Evolutionary conservation across 805 yeast genomes (phyloP).

Genomic region (Wickerhamiella azymoides): DNA sequence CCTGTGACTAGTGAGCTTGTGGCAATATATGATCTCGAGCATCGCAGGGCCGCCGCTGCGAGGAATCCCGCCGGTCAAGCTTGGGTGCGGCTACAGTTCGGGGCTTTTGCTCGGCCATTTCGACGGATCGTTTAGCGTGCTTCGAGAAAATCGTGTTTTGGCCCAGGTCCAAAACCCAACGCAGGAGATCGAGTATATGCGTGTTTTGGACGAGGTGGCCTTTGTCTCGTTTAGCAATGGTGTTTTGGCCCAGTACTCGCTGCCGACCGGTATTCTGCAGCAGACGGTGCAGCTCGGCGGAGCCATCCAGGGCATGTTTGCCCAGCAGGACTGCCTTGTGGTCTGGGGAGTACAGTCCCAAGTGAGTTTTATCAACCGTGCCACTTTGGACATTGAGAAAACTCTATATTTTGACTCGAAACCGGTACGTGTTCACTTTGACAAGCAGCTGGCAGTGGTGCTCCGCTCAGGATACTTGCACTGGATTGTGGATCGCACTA

Average conservation of each 20-base stretch:
- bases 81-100: background rate
- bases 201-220: background rate
- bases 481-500: background rate
- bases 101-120: slow-evolving; percentile 7
- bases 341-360: slow-evolving; percentile 6
- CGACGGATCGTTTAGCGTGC: slow-evolving; percentile 6
- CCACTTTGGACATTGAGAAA: slow-evolving; percentile 4
- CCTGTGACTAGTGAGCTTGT: background rate
- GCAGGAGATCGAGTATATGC: background rate
- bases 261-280: slow-evolving; percentile 6
- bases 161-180: background rate
- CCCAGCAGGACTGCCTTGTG: slow-evolving; percentile 2
- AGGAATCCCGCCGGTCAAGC: background rate
- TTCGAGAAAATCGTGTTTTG: background rate
- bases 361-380: slow-evolving; percentile 2
- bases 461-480: slow-evolving; percentile 6
- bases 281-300: slow-evolving; percentile 1
- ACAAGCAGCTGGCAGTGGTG: slow-evolving; percentile 2
- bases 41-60: background rate
- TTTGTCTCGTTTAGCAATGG: slow-evolving; percentile 6
- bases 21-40: background rate
- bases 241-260: slow-evolving; percentile 1
- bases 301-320: background rate
- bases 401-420: slow-evolving; percentile 1
- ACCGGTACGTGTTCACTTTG: slow-evolving; percentile 6